A percentile compares a stretch with the other conserved stretches of the same genome.
phyloP scores from a whole-genome alignment of 2,329 filamentous ascomycete species.

The Echinosphaeria canescens region DNA sequence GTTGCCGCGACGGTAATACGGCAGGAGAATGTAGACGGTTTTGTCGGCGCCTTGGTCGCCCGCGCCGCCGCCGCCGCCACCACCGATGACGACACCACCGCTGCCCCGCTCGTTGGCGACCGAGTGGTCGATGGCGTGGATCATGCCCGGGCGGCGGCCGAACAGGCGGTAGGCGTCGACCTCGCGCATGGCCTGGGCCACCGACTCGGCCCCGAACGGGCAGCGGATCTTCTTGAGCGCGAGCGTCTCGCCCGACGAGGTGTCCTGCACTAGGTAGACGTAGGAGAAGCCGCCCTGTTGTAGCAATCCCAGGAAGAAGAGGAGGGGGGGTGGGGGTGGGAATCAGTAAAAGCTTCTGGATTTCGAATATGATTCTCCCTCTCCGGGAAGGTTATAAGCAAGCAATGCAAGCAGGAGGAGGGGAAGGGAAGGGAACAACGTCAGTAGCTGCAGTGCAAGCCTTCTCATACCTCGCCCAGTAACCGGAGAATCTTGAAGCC shows the following conservation, averaged over 20 bases:
- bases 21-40: constrained; percentile 90
- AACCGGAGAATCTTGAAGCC: constrained; percentile 92
- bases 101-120: constrained; percentile 54
- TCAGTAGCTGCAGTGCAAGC: neutral
- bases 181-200: constrained; percentile 86
- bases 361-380: too few species aligned
- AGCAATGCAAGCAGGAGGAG: too few species aligned
- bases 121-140: constrained; percentile 64
- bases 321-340: neutral
- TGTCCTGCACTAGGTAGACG: constrained; percentile 95
- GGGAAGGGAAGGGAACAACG: neutral
- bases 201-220: constrained; percentile 91
- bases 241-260: constrained; percentile 60
- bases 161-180: constrained; percentile 95
- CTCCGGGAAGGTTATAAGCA: too few species aligned
- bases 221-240: constrained; percentile 98
- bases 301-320: constrained; percentile 1
- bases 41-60: constrained; percentile 43
- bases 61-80: too few species aligned
- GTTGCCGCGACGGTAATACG: constrained; percentile 89
- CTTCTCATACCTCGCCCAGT: constrained; percentile 58
- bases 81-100: too few species aligned
- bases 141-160: constrained; percentile 63
- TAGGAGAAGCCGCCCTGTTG: constrained; percentile 94
- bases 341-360: too few species aligned